A percentile compares a stretch with the other conserved stretches of the same genome.
These are phyloP conservation scores for Meyerozyma guilliermondii DNA, from an alignment of 1,139 yeast species.

Conservation along the genomic window DNA sequence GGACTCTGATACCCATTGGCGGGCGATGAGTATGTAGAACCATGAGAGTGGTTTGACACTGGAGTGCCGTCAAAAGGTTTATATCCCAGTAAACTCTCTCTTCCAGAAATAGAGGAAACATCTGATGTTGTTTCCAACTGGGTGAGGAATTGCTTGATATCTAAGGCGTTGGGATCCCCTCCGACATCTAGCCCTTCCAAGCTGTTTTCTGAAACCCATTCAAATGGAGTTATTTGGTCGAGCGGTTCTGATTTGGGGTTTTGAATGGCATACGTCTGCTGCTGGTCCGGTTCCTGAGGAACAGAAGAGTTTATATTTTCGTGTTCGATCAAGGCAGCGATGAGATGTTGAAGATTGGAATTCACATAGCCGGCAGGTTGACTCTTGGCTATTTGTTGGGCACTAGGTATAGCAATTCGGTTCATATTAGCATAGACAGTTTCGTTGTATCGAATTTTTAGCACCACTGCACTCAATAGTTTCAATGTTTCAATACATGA, in stretches of 20 bases:
- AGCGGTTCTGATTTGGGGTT: not conserved
- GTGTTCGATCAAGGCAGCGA: not conserved
- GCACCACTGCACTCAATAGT: conserved; percentile 65
- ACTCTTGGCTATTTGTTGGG: conserved; percentile 18
- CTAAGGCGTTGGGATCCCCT: not conserved
- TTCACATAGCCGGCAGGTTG: conserved; percentile 33
- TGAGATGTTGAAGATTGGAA: conserved; percentile 32
- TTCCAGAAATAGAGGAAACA: not conserved
- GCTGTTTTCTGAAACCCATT: not conserved
- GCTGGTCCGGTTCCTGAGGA: not conserved
- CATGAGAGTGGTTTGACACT: not conserved
- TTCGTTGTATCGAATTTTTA: conserved; percentile 55
- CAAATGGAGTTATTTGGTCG: not conserved
- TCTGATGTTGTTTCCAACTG: not conserved
- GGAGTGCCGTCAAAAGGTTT: not conserved
- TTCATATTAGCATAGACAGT: conserved; percentile 20
- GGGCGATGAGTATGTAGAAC: not conserved
- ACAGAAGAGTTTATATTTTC: not conserved
- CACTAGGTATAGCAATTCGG: conserved; percentile 7
- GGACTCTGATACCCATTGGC: not conserved
- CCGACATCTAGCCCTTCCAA: not conserved
- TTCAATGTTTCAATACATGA: conserved; percentile 70
- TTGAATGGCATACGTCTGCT: not conserved
- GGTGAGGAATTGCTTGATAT: not conserved
- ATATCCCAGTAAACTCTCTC: not conserved